These are phyloP conservation scores for Stephania yunnanensis DNA, from an alignment of 164 flowering plant species.

Conservation along the genomic window DNA sequence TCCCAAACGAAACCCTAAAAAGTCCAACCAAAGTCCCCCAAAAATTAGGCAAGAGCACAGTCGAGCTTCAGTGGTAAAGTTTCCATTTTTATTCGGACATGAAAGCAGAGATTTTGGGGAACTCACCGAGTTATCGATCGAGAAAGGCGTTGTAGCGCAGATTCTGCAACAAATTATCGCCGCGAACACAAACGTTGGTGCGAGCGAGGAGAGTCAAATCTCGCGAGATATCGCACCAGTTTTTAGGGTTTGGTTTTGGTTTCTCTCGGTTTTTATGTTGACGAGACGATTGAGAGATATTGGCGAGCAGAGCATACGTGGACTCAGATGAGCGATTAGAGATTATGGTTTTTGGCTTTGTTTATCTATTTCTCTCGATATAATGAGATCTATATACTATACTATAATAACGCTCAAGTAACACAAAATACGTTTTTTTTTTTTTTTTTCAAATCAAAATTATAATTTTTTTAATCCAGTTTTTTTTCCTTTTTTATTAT, in stretches of 20 bases:
- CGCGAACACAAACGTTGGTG: not conserved
- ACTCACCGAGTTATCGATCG: not conserved
- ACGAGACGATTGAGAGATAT: conserved; percentile 2
- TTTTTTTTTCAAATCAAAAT: too few species aligned
- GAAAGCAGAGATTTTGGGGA: too few species aligned
- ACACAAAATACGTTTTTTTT: not conserved
- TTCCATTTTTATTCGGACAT: too few species aligned
- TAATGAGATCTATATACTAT: not conserved
- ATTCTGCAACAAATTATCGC: conserved; percentile 5
- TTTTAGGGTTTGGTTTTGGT: not conserved
- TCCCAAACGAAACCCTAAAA: too few species aligned
- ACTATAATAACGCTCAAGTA: not conserved
- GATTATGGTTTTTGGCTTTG: not conserved
- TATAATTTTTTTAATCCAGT: too few species aligned
- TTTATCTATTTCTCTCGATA: conserved; percentile 6
- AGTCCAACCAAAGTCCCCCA: too few species aligned
- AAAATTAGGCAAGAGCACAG: too few species aligned
- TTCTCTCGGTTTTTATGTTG: not conserved
- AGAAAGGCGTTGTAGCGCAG: not conserved
- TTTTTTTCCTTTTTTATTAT: too few species aligned
- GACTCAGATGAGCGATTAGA: not conserved
- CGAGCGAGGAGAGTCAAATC: not conserved
- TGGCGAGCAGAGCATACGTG: not conserved
- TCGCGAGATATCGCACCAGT: conserved; percentile 5
- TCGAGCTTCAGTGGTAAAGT: too few species aligned